phyloP scores from a whole-genome alignment of 2,329 filamentous ascomycete species.

The Penicillium sp. region DNA sequence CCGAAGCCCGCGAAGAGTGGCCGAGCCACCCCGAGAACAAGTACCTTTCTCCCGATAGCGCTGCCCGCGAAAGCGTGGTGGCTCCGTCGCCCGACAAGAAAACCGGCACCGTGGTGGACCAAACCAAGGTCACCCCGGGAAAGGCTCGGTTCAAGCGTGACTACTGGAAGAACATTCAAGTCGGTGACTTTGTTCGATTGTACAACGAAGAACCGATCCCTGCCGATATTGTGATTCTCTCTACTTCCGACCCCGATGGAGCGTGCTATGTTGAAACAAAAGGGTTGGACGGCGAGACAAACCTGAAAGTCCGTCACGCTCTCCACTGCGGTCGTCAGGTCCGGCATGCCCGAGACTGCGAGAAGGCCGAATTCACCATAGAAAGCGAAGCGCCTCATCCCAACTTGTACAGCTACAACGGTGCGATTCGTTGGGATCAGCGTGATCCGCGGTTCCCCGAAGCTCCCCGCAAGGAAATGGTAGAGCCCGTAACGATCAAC shows the following conservation, averaged over 20 bases:
- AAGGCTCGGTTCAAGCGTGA: constrained; percentile 87
- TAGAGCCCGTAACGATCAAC: constrained; percentile 90
- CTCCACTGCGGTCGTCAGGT: constrained; percentile 79
- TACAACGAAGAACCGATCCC: constrained; percentile 96
- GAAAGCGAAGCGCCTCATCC: constrained; percentile 90
- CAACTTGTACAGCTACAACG: constrained; percentile 94
- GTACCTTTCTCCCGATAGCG: constrained; percentile 32
- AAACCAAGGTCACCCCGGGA: constrained; percentile 61
- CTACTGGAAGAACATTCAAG: constrained; percentile 90
- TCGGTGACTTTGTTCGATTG: constrained; percentile 93
- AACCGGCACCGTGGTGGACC: constrained; percentile 71
- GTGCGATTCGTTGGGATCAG: constrained; percentile 83
- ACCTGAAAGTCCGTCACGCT: constrained; percentile 90
- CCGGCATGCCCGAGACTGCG: constrained; percentile 88
- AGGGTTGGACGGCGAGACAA: constrained; percentile 96
- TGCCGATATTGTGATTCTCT: constrained; percentile 86
- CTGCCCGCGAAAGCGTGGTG: constrained; percentile 26
- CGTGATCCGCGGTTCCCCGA: constrained; percentile 62
- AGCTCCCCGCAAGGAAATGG: constrained; percentile 70
- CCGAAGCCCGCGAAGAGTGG: constrained; percentile 51
- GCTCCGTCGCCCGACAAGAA: constrained; percentile 42
- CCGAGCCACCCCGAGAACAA: constrained; percentile 34
- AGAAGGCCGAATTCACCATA: constrained; percentile 79
- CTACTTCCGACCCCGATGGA: constrained; percentile 90
- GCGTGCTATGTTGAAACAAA: constrained; percentile 98